phyloP scores from a whole-genome alignment of 257 asterid species.

The Cynanchum wilfordii region DNA sequence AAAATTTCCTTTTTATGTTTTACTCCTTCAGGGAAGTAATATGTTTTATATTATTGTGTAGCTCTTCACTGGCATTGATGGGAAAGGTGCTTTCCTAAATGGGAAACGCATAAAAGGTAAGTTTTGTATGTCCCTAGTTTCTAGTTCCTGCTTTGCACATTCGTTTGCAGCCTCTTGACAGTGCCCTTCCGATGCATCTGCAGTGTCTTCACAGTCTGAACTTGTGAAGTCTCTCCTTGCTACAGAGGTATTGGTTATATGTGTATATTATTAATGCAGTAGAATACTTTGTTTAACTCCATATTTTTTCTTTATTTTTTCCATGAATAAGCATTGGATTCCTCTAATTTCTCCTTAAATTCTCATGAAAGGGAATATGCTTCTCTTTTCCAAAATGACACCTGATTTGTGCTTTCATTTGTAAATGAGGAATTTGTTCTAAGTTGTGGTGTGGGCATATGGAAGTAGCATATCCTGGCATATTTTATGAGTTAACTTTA shows the following conservation, averaged over 20 bases:
- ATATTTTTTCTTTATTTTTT: neutral
- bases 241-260: constrained; percentile 55
- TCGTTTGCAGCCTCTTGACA: constrained; percentile 11
- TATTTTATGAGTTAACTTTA: neutral
- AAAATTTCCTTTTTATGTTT: neutral
- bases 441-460: neutral
- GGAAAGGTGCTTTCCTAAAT: constrained; percentile 74
- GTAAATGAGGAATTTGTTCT: neutral
- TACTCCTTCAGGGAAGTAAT: constrained; percentile 14
- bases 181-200: constrained; percentile 18
- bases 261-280: neutral
- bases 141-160: constrained; percentile 5
- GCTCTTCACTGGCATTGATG: constrained; percentile 68
- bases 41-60: constrained; percentile 29
- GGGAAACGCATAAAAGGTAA: constrained; percentile 69
- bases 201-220: constrained; percentile 81
- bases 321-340: neutral
- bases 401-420: neutral
- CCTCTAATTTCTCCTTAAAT: neutral
- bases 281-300: neutral
- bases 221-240: constrained; percentile 79
- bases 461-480: neutral
- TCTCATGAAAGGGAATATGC: neutral
- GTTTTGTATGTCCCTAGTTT: constrained; percentile 10
- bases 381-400: neutral